Evolutionary conservation across 371 early-diverging fungal genomes (phyloP).

Genomic region (Apophysomyces elegans): DNA sequence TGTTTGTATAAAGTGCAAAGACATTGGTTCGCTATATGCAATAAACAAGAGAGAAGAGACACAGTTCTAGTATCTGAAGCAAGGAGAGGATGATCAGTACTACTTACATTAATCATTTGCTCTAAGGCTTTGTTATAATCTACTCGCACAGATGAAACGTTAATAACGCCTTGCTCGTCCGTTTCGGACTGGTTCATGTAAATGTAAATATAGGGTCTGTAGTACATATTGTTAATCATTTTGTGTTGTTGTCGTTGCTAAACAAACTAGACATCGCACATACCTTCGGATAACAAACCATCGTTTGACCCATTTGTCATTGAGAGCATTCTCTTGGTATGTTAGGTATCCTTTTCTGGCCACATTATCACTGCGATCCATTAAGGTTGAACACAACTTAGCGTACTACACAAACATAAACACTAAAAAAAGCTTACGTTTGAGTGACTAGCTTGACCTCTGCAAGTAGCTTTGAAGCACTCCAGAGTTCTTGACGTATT

Average conservation of each 20-base stretch:
- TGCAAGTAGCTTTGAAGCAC: constrained; percentile 52
- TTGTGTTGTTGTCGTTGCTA: neutral
- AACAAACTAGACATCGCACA: neutral
- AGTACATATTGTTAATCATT: neutral
- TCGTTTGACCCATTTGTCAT: constrained; percentile 75
- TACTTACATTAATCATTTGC: constrained; percentile 65
- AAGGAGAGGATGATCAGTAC: neutral
- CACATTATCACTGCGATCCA: constrained; percentile 52
- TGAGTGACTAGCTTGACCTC: constrained; percentile 60
- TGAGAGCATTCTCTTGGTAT: constrained; percentile 62
- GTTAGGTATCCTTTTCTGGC: constrained; percentile 65
- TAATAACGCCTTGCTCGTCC: constrained; percentile 76
- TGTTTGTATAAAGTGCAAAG: constrained; percentile 81
- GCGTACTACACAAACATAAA: neutral
- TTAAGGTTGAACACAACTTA: neutral
- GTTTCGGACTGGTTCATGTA: constrained; percentile 67
- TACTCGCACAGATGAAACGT: constrained; percentile 72
- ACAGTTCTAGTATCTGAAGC: neutral
- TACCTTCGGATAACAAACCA: constrained; percentile 86
- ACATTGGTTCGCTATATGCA: constrained; percentile 61
- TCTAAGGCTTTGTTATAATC: constrained; percentile 70
- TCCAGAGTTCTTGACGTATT: constrained; percentile 27
- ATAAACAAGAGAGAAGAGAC: neutral
- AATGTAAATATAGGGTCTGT: constrained; percentile 80
- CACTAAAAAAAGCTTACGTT: constrained; percentile 41